Evolutionary conservation across 164 flowering plant species (phyloP), one percentile per base, ranked within the genome.

Genomic region (Kalanchoe fedtschenkoi): DNA sequence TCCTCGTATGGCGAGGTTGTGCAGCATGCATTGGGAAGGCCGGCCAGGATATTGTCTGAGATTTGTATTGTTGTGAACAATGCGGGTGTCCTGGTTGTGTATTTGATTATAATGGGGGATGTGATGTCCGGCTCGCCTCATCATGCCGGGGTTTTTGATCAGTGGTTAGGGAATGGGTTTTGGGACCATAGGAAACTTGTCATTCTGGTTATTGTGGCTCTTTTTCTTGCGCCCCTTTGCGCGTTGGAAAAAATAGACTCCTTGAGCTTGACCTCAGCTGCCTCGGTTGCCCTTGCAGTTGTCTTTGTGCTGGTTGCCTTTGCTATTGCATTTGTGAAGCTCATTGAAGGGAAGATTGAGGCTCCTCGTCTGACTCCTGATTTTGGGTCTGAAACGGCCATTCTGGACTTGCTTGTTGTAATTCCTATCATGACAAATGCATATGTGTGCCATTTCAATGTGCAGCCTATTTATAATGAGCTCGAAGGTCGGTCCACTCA

Each of bases 381-480:
- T 80, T 74, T 88, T 66, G 83, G 93, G 16, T 87, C 99, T 0
- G 81, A 73, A 64, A 67, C 64, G 63, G 88, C 97, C 5, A 80
- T 93, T 57, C 33, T 93, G 70, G 96, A 90, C 74, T 72, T 88
- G 75, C 92, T 93, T 68, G 96, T 93, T 66, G 99, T 88, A 71
- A 83, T 93, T 42, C 99, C 99, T 0, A 85, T 93, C 51, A 90
- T 93, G 97, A 77, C 89, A 1, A 93, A 93, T 72, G 96, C 99
- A 26, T 93, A 83, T 70, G 83, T 90, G 2, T 93, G 99, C 34
- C 97, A 90, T 58, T 87, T 90, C 53, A 93, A 93, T 74, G 93
- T 90, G 53, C 97, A 84, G 59, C 96, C 99, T 2, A 90, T 90
- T 57, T 93, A 93, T 62, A 93, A 90, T 68, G 97, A 93, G 80